Evolutionary conservation across 495 filamentous ascomycete species (phyloP).

Genomic region (Aspergillus homomorphus): DNA sequence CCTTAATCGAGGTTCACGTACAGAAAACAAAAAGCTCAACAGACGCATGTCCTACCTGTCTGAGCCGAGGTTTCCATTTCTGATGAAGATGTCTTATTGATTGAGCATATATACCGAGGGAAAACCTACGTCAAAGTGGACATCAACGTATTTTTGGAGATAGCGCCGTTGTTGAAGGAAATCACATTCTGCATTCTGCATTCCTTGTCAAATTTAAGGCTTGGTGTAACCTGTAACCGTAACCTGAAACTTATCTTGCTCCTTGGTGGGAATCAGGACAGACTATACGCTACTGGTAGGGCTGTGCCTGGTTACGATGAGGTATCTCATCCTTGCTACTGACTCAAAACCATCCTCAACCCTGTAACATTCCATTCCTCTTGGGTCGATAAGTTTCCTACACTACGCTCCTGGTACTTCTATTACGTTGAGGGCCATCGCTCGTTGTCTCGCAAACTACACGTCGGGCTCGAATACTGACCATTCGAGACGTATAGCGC

Average conservation of each 20-base stretch:
- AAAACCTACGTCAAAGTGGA: slow-evolving; percentile 10
- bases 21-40: slow-evolving; percentile 1
- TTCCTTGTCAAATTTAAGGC: background rate
- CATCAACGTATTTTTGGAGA: slow-evolving; percentile 19
- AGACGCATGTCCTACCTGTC: slow-evolving; percentile 3
- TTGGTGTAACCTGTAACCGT: background rate
- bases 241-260: background rate
- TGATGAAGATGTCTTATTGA: slow-evolving; percentile 17
- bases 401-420: too few species aligned
- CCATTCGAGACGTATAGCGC: too few species aligned
- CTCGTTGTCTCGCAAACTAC: too few species aligned
- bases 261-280: background rate
- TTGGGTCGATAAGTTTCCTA: too few species aligned
- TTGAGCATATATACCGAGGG: slow-evolving; percentile 22
- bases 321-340: too few species aligned
- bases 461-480: too few species aligned
- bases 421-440: too few species aligned
- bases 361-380: too few species aligned
- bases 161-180: slow-evolving; percentile 11
- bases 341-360: too few species aligned
- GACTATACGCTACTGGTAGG: too few species aligned
- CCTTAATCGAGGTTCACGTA: slow-evolving; percentile 47
- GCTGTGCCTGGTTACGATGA: too few species aligned
- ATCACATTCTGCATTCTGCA: slow-evolving; percentile 9
- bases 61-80: slow-evolving; percentile 11